These are phyloP conservation scores for Entophlyctis luteolus DNA, from an alignment of 192 early-diverging fungal genomes.

Conservation along the genomic window DNA sequence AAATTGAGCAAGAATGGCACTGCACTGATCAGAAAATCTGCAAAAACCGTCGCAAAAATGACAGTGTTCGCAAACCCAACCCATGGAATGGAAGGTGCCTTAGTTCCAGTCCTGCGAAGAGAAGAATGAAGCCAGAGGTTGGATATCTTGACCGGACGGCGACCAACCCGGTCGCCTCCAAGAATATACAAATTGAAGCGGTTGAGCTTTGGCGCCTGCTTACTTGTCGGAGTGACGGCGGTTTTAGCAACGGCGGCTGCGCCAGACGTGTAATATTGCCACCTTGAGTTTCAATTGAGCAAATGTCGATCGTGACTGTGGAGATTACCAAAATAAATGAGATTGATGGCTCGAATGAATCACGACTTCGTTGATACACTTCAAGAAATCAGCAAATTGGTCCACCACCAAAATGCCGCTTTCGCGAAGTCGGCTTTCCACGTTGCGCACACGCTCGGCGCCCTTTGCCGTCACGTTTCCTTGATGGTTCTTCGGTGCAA, in stretches of 20 bases:
- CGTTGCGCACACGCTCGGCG: background rate
- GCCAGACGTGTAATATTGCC: conserved; percentile 1
- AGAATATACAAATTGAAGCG: background rate
- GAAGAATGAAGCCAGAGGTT: conserved; percentile 2
- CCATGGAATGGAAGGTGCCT: background rate
- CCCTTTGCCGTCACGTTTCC: background rate
- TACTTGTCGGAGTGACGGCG: background rate
- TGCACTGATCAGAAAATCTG: background rate
- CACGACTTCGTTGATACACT: background rate
- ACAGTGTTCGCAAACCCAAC: background rate
- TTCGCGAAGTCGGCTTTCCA: background rate
- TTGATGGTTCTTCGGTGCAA: too few relatives aligned
- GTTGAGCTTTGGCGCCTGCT: background rate
- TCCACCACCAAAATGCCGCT: background rate
- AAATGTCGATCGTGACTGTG: background rate
- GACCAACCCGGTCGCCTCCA: background rate
- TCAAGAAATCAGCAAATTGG: background rate
- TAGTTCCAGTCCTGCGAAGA: background rate
- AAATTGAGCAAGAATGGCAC: background rate
- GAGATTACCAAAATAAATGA: conserved; percentile 7
- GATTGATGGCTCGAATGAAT: background rate
- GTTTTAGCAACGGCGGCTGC: background rate
- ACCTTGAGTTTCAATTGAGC: background rate
- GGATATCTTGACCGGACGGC: background rate
- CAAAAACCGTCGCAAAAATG: background rate